Evolutionary conservation across 2,329 filamentous ascomycete species (phyloP).

Genomic region (Zymoseptoria passerinii): DNA sequence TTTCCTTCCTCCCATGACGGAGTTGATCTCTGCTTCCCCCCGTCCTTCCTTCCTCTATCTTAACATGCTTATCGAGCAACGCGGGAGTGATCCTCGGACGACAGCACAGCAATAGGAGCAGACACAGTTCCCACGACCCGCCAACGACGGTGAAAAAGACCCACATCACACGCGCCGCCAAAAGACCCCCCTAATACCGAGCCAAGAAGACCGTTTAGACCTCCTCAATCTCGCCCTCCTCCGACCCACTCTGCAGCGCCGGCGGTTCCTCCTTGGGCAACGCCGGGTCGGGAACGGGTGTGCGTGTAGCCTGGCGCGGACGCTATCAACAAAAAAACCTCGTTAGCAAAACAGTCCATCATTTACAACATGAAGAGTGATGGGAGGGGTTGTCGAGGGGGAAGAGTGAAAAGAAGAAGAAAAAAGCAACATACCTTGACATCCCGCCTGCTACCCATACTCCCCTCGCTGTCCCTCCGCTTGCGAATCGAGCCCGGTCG

Average conservation of each 20-base stretch:
- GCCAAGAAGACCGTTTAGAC: slow-evolving; percentile 28
- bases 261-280: slow-evolving; percentile 45
- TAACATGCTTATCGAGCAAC: no score
- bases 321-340: slow-evolving; percentile 10
- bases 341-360: slow-evolving; percentile 10
- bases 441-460: slow-evolving; percentile 32
- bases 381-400: neutral
- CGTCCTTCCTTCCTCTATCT: no score
- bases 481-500: slow-evolving; percentile 53
- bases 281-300: slow-evolving; percentile 15
- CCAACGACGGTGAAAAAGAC: neutral
- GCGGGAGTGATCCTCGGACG: no score
- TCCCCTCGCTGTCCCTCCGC: slow-evolving; percentile 56
- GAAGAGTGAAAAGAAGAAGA: no score
- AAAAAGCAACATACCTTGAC: slow-evolving; percentile 33
- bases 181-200: neutral
- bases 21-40: no score
- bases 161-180: neutral
- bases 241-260: slow-evolving; percentile 72
- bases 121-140: neutral
- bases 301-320: slow-evolving; percentile 16
- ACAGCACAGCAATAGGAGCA: no score
- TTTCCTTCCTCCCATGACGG: no score
- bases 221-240: slow-evolving; percentile 97
- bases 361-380: slow-evolving; percentile 2